phyloP scores from a whole-genome alignment of 176 grass and related monocot species.

The Aegilops bicornis region DNA sequence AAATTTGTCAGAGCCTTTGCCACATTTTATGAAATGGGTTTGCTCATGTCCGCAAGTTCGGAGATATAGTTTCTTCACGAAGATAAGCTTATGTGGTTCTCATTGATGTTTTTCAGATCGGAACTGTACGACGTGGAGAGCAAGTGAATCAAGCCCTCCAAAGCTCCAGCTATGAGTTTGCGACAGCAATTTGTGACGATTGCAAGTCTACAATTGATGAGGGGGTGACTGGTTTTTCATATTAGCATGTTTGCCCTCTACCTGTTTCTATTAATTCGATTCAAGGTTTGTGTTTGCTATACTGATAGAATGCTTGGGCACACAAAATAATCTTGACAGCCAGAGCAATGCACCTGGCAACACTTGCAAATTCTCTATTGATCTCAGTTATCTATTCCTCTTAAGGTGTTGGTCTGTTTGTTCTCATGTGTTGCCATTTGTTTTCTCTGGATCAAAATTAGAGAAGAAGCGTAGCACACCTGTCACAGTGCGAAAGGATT shows the following conservation, averaged over 20 bases:
- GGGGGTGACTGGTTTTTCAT: constrained; percentile 5
- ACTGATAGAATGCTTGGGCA: not conserved
- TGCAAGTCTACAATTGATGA: not conserved
- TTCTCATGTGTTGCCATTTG: not conserved
- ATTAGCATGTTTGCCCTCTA: constrained; percentile 5
- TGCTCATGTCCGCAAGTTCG: not conserved
- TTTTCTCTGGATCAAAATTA: not conserved
- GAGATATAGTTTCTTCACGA: not conserved
- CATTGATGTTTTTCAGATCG: constrained; percentile 47
- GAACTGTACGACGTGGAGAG: constrained; percentile 56
- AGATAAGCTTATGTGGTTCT: constrained; percentile 22
- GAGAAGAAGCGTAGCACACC: not conserved
- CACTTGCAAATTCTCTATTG: not conserved
- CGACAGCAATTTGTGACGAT: constrained; percentile 3
- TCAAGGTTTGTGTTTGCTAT: constrained; percentile 12
- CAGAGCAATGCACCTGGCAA: constrained; percentile 14
- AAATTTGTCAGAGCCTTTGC: not conserved
- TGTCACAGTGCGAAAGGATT: not conserved
- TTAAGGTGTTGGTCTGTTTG: not conserved
- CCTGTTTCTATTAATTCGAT: constrained; percentile 11
- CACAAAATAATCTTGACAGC: constrained; percentile 31
- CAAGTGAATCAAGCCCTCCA: constrained; percentile 33
- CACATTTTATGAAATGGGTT: not conserved
- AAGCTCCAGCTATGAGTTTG: not conserved
- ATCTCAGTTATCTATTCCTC: not conserved